These are phyloP conservation scores for Inga laurina DNA, from an alignment of 306 rosid species.

Conservation along the genomic window DNA sequence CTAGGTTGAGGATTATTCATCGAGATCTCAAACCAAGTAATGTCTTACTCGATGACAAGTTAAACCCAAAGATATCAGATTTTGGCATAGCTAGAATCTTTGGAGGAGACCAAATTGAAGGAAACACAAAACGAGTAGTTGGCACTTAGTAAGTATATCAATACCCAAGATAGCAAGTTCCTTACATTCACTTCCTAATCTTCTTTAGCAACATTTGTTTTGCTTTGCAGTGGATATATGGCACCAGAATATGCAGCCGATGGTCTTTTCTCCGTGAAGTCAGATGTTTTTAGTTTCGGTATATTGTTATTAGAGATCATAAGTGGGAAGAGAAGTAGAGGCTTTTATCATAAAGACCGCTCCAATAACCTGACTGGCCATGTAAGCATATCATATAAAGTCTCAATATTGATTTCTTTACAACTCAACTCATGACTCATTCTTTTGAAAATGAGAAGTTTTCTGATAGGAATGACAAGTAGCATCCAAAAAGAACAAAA, in stretches of 20 bases:
- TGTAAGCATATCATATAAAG: conserved; percentile 38
- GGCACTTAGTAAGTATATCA: conserved; percentile 55
- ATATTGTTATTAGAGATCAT: conserved; percentile 55
- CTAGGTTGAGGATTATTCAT: conserved; percentile 43
- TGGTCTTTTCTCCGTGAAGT: conserved; percentile 49
- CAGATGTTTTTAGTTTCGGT: conserved; percentile 47
- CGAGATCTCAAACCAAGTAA: conserved; percentile 53
- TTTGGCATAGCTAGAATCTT: conserved; percentile 50
- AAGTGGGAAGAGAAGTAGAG: conserved; percentile 54
- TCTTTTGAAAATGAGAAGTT: too few relatives aligned
- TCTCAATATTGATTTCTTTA: neutral
- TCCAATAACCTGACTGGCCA: conserved; percentile 44
- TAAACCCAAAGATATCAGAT: conserved; percentile 51
- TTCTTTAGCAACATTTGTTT: neutral
- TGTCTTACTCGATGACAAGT: conserved; percentile 41
- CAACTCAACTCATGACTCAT: neutral
- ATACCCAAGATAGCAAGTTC: neutral
- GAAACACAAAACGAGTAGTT: conserved; percentile 49
- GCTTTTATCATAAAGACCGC: conserved; percentile 34
- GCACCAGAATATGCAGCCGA: conserved; percentile 58
- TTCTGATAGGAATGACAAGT: too few relatives aligned
- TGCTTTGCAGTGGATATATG: conserved; percentile 50
- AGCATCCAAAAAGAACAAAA: too few relatives aligned
- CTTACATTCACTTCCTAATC: neutral
- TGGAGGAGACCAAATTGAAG: conserved; percentile 48